phyloP scores from a whole-genome alignment of 176 grass and related monocot species.

The Bolboschoenus planiculmis region DNA sequence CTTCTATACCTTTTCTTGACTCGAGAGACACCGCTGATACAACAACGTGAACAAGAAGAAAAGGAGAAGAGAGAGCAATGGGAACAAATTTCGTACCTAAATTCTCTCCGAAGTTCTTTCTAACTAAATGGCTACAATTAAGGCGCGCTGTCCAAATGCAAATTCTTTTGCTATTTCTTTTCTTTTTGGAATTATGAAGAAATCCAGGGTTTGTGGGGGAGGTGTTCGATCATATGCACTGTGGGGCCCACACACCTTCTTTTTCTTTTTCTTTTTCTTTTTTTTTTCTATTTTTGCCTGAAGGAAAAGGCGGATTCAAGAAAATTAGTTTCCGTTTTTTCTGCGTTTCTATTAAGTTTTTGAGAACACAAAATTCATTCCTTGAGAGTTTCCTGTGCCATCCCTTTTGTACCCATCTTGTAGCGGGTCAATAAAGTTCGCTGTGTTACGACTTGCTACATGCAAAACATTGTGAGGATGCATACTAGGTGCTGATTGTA shows the following conservation, averaged over 20 bases:
- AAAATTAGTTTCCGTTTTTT: background rate
- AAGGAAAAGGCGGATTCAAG: background rate
- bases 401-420: background rate
- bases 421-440: background rate
- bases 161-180: background rate
- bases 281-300: slow-evolving; percentile 27
- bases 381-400: background rate
- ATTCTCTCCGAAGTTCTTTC: background rate
- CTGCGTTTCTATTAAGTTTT: background rate
- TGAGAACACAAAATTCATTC: background rate
- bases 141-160: slow-evolving; percentile 8
- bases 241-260: slow-evolving; percentile 17
- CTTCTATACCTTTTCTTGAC: background rate
- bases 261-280: no score
- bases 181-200: background rate
- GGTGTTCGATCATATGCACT: slow-evolving; percentile 19
- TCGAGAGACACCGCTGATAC: background rate
- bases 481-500: background rate
- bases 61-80: background rate
- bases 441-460: background rate
- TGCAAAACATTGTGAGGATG: background rate
- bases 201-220: slow-evolving; percentile 61
- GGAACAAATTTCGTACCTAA: background rate
- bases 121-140: slow-evolving; percentile 7
- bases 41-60: background rate